Evolutionary conservation across 352 stramenopile genomes (phyloP), one percentile per base, ranked within the genome.

Genomic region (Elongisporangium undulatum): DNA sequence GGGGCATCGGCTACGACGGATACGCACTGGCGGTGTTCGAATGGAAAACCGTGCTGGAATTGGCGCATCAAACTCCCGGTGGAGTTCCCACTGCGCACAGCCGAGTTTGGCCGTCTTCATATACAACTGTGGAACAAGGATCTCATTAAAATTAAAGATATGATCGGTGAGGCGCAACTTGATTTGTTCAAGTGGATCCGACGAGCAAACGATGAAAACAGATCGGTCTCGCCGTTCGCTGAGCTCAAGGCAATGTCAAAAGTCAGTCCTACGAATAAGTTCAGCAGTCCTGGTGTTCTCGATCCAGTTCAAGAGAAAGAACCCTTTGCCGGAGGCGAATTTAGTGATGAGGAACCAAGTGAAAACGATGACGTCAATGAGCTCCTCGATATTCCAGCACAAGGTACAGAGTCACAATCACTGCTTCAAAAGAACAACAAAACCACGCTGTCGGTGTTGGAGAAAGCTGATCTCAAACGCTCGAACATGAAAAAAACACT

Each of bases 51-150:
- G 0, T 95, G 82, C 38, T 98, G 88, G 85, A 98, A 98, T 64
- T 98, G 89, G 80, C 83, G 93, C 0, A 68, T 98, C 53, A 96
- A 96, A 54, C 87, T 97, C 23, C 63, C 84, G 9, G 75, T 96
- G 0, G 77, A 96, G 59, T 91, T 94, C 17, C 90, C 90, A 0
- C 61, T 89, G 19, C 77, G 82, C 1, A 78, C 79, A 4, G 58
- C 79, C 0, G 92, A 97, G 57, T 83, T 97, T 53, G 86, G 79
- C 2, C 85, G 94, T 2, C 76, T 98, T 34, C 85, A 96, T 57
- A 65, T 98, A 13, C 90, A 97, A 62, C 68, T 97, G 9, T 98
- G 93, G 93, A 91, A 98, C 61, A 92, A 96, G 58, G 93, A 98
- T 61, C 59, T 98, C 6, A 62, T 97, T 48, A 97, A 97, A 63